Percentiles rank a stretch among this genome's conserved stretches.
These are phyloP conservation scores for Botrytis galanthina DNA, from an alignment of 2,329 filamentous ascomycete genomes.

Conservation along the genomic window DNA sequence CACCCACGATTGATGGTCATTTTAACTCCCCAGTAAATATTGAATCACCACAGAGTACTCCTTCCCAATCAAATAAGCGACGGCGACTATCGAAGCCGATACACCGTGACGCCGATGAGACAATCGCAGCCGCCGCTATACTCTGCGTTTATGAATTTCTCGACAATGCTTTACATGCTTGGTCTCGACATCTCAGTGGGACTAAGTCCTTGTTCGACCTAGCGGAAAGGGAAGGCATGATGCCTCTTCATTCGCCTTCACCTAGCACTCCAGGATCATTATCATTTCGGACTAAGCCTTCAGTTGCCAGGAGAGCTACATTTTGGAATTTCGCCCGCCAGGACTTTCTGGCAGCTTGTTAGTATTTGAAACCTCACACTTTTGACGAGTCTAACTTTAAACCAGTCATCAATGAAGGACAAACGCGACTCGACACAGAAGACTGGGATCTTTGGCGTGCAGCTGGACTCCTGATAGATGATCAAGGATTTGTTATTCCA, in stretches of 20 bases:
- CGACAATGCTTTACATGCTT: constrained; percentile 61
- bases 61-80: constrained; percentile 39
- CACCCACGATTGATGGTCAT: constrained; percentile 38
- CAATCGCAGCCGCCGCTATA: constrained; percentile 64
- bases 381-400: not conserved
- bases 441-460: constrained; percentile 63
- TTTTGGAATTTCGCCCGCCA: constrained; percentile 69
- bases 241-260: constrained; percentile 44
- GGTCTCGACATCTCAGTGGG: constrained; percentile 63
- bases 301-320: constrained; percentile 55
- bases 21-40: constrained; percentile 31
- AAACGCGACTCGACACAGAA: constrained; percentile 59
- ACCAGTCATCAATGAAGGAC: constrained; percentile 56
- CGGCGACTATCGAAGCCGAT: constrained; percentile 44
- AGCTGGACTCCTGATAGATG: constrained; percentile 58
- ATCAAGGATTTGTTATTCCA: constrained; percentile 49
- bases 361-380: constrained; percentile 30
- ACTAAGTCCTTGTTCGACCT: constrained; percentile 61
- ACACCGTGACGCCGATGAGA: constrained; percentile 52
- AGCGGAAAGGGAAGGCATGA: constrained; percentile 49
- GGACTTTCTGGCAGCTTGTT: constrained; percentile 62
- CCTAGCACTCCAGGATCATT: constrained; percentile 40
- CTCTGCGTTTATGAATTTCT: constrained; percentile 66
- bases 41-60: constrained; percentile 29
- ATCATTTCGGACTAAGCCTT: constrained; percentile 42